phyloP scores from a whole-genome alignment of 805 yeast genomes.

The Monosporozyma solicola region DNA sequence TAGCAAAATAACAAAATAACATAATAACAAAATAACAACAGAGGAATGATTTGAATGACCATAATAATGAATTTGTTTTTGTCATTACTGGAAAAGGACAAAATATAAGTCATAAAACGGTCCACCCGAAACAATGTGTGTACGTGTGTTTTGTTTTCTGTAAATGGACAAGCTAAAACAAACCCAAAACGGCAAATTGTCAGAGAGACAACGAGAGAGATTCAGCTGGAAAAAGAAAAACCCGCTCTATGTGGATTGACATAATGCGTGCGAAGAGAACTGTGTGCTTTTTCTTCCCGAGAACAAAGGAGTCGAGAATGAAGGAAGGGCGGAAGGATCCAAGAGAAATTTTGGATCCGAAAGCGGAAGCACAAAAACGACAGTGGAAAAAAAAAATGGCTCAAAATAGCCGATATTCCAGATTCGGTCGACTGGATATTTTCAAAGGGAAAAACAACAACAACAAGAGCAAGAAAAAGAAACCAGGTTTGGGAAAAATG shows the following conservation, averaged over 20 bases:
- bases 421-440: too few relatives aligned
- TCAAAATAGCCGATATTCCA: too few relatives aligned
- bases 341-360: background rate
- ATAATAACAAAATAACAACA: background rate
- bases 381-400: background rate
- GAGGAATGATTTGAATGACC: background rate
- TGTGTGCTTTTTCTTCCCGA: too few relatives aligned
- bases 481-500: too few relatives aligned
- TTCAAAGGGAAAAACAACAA: too few relatives aligned
- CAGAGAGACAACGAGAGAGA: background rate
- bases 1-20: background rate
- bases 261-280: background rate
- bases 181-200: background rate
- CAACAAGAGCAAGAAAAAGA: too few relatives aligned
- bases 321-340: background rate
- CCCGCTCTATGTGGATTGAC: background rate
- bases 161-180: background rate
- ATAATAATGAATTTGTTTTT: background rate
- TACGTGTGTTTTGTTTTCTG: background rate
- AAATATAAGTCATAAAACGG: background rate
- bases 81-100: background rate
- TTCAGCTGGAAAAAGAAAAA: background rate
- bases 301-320: background rate
- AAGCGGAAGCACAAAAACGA: background rate
- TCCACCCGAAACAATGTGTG: background rate